Evolutionary conservation across 1,284 basidiomycete species (phyloP), one percentile per base, ranked within the genome.

Genomic region (Boletus sp.): DNA sequence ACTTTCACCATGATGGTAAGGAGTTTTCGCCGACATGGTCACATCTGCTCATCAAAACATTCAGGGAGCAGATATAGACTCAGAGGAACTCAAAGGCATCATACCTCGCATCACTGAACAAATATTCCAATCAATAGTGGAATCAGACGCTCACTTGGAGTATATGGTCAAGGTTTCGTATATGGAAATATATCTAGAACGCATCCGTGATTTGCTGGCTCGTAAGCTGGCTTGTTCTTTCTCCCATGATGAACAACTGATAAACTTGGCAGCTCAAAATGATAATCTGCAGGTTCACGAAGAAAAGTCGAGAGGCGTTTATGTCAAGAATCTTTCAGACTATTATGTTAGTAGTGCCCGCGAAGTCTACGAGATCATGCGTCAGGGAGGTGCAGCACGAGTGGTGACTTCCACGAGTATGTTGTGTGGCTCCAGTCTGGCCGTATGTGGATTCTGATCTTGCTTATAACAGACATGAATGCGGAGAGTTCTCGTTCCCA

Each of bases 311-410:
- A 88, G 91, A 60, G 96, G 97, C 35, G 96, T 99, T 30, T 98
- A 99, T 67, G 95, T 99, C 60, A 99, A 99, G 77, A 89, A 87
- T 58, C 78, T 99, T 27, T 94, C 94, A 1, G 96, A 99, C 65
- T 97, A 94, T 72, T 99, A 99, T 72, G 96, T 99, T 47, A 90
- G 92, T 57, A 94, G 86, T 65, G 89, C 93, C 43, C 78, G 81
- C n/a, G 96, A 99, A 67, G 96, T 99, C 16, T 99, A 96, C 68
- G 93, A 97, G 70, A 97, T 99, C 62, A 98, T 99, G 94, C 82
- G 93, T 54, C 94, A 94, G 54, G 96, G 96, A 66, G 91, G 92
- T 44, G 80, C 81, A 43, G 88, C 93, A 26, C 81, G 96, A 57
- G 92, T 93, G 8, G 92, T 97, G 8, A 94, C 94, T 5, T 88